phyloP scores from a whole-genome alignment of 768 basidiomycete genomes.

The Suillus spraguei region DNA sequence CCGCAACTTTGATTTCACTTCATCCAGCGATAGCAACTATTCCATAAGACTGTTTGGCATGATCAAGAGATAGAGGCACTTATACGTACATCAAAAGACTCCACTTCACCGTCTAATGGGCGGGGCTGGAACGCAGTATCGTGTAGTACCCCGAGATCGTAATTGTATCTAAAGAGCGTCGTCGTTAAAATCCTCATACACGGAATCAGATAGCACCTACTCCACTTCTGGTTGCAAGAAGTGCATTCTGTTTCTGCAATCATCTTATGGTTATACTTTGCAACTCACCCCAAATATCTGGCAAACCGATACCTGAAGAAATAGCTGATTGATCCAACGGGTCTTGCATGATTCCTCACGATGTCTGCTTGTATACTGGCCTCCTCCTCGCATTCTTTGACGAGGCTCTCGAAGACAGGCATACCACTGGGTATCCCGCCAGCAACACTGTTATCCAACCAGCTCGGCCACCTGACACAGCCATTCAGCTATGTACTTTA shows the following conservation, averaged over 20 bases:
- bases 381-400: constrained; percentile 95
- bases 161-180: constrained; percentile 63
- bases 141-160: constrained; percentile 75
- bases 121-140: constrained; percentile 57
- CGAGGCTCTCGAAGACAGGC: constrained; percentile 66
- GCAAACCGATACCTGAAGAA: constrained; percentile 58
- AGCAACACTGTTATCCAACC: constrained; percentile 88
- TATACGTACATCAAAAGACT: constrained; percentile 77
- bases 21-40: constrained; percentile 67
- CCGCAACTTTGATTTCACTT: constrained; percentile 66
- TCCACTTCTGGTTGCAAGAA: constrained; percentile 91
- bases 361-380: constrained; percentile 76
- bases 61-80: neutral
- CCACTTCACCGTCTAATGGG: constrained; percentile 92
- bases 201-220: constrained; percentile 41
- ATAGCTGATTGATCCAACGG: constrained; percentile 79
- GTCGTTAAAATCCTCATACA: neutral
- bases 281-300: neutral
- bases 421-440: constrained; percentile 90
- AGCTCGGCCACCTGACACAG: constrained; percentile 72
- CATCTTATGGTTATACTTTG: constrained; percentile 41
- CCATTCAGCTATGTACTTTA: neutral
- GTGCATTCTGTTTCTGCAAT: constrained; percentile 41
- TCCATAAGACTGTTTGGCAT: neutral
- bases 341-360: constrained; percentile 57